These are phyloP conservation scores for Leccinum fibrillosum DNA, from an alignment of 768 basidiomycete species.

Conservation along the genomic window DNA sequence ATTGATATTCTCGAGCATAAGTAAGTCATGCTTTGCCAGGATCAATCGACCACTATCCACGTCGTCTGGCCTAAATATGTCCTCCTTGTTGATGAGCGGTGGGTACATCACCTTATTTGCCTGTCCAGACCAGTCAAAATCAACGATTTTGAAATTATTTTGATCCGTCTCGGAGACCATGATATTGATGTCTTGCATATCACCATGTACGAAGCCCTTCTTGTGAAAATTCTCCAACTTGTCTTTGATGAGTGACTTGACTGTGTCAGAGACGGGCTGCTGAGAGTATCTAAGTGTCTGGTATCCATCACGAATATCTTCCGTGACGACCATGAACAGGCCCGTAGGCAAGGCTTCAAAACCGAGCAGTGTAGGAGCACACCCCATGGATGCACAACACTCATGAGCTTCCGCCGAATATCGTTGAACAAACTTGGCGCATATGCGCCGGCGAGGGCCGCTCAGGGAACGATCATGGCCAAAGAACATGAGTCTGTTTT, in stretches of 20 bases:
- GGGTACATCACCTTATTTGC: neutral
- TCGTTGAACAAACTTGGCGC: constrained; percentile 14
- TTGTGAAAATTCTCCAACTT: neutral
- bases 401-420: constrained; percentile 30
- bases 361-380: constrained; percentile 26
- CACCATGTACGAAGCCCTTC: neutral
- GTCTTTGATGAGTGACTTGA: neutral
- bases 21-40: neutral
- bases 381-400: constrained; percentile 15
- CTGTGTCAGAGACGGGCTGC: neutral
- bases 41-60: neutral
- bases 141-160: neutral
- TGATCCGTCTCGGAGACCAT: neutral
- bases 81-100: neutral
- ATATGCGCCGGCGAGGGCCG: constrained; percentile 7
- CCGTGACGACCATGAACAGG: constrained; percentile 35
- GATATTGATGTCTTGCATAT: neutral
- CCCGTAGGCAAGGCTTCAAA: constrained; percentile 26
- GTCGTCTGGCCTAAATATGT: neutral
- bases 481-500: constrained; percentile 7
- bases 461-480: constrained; percentile 7
- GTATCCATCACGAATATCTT: neutral
- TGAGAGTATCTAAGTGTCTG: too few species aligned
- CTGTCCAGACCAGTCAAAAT: neutral
- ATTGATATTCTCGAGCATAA: neutral